phyloP scores from a whole-genome alignment of 2,329 filamentous ascomycete genomes.

The Stachybotrys elegans region DNA sequence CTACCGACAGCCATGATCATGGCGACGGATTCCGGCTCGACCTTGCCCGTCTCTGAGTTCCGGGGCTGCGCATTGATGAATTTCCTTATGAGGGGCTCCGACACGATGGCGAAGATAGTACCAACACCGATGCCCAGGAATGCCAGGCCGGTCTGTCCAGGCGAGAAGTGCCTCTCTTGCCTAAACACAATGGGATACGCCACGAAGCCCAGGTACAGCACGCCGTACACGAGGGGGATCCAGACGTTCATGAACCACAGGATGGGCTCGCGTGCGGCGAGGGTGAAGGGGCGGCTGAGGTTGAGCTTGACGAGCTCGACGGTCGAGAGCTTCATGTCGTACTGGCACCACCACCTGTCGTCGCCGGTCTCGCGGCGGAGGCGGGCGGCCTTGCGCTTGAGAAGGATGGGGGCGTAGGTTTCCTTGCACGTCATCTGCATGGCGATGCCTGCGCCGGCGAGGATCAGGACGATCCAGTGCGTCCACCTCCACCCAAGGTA shows the following conservation, averaged over 20 bases:
- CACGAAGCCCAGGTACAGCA: constrained; percentile 86
- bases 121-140: constrained; percentile 69
- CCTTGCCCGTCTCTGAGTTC: constrained; percentile 69
- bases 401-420: constrained; percentile 69
- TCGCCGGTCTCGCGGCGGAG: constrained; percentile 66
- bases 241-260: constrained; percentile 63
- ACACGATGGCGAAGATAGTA: constrained; percentile 54
- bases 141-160: constrained; percentile 68
- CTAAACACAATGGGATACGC: constrained; percentile 84
- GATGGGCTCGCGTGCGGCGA: constrained; percentile 79
- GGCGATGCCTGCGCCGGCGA: constrained; percentile 56
- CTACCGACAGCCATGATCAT: constrained; percentile 74
- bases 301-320: constrained; percentile 66
- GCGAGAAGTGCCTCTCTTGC: constrained; percentile 68
- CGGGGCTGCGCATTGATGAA: constrained; percentile 72
- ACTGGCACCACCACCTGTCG: constrained; percentile 70
- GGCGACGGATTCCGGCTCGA: constrained; percentile 75
- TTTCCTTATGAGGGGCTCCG: constrained; percentile 67
- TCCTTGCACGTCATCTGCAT: constrained; percentile 61
- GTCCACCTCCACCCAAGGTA: constrained; percentile 85
- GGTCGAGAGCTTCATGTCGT: constrained; percentile 67
- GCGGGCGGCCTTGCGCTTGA: constrained; percentile 60
- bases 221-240: constrained; percentile 79
- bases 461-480: constrained; percentile 74
- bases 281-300: constrained; percentile 69